Conservation (phyloP, 768 basidiomycete species). For the Leccinum obscurum region DNA sequence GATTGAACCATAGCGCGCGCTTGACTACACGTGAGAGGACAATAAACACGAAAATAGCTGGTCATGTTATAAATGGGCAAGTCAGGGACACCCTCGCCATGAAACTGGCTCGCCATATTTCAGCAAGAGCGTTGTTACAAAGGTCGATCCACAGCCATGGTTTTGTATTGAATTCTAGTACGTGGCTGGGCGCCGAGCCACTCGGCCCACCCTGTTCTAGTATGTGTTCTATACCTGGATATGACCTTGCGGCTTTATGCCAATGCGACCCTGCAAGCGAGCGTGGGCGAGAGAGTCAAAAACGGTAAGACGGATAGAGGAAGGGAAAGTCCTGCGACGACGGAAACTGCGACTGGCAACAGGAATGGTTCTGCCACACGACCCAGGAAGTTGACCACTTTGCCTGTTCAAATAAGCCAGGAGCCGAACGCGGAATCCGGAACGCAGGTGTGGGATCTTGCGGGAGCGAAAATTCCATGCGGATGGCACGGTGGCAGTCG, state of each 20-base stretch:
- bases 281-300: conserved; percentile 11
- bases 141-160: conserved; percentile 1
- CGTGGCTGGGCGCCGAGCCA: conserved; percentile 6
- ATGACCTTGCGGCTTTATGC: conserved; percentile 18
- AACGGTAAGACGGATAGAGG: conserved; percentile 13
- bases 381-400: conserved; percentile 5
- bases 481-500: not conserved
- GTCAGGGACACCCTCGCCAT: conserved; percentile 8
- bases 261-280: conserved; percentile 5
- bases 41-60: conserved; percentile 12
- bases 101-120: not conserved
- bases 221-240: conserved; percentile 10
- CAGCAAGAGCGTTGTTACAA: not conserved
- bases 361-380: conserved; percentile 17
- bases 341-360: conserved; percentile 16
- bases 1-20: not conserved
- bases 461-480: conserved; percentile 2
- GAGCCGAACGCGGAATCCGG: conserved; percentile 1
- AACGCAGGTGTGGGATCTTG: conserved; percentile 5
- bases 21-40: conserved; percentile 12
- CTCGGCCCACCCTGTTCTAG: conserved; percentile 3
- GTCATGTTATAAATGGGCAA: not conserved
- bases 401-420: conserved; percentile 8
- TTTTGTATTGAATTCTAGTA: not conserved
- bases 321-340: conserved; percentile 8